Conservation (phyloP, 192 early-diverging fungal genomes). For the Piromyces sp. region DNA sequence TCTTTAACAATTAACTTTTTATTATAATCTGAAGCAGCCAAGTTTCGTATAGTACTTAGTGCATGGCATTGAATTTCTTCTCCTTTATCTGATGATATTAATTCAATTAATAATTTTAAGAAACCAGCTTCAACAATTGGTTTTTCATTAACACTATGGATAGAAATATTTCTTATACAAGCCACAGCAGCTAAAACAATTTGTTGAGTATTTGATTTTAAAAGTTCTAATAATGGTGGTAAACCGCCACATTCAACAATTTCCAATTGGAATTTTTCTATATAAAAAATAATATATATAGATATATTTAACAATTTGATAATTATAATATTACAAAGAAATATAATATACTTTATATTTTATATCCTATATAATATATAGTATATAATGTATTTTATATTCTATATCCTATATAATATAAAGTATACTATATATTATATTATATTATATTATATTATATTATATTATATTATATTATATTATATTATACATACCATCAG, state of each 20-base stretch:
- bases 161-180: slow-evolving; percentile 77
- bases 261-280: slow-evolving; percentile 68
- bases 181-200: slow-evolving; percentile 69
- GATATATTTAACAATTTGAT: too few species aligned
- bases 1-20: slow-evolving; percentile 54
- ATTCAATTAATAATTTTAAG: slow-evolving; percentile 42
- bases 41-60: slow-evolving; percentile 64
- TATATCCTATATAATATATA: too few species aligned
- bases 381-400: too few species aligned
- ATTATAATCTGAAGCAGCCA: slow-evolving; percentile 61
- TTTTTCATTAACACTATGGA: slow-evolving; percentile 67
- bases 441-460: too few species aligned
- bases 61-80: slow-evolving; percentile 34
- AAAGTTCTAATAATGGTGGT: slow-evolving; percentile 47
- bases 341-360: too few species aligned
- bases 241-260: slow-evolving; percentile 64
- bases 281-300: too few species aligned
- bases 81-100: slow-evolving; percentile 25
- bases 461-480: too few species aligned
- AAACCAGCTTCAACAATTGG: slow-evolving; percentile 68
- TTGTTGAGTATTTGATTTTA: slow-evolving; percentile 55
- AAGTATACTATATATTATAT: too few species aligned
- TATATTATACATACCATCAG: too few species aligned
- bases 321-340: too few species aligned
- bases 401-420: too few species aligned